Percentiles rank a stretch among this genome's conserved stretches.
phyloP scores from a whole-genome alignment of 805 yeast genomes.

The Kodamaea leandrae region DNA sequence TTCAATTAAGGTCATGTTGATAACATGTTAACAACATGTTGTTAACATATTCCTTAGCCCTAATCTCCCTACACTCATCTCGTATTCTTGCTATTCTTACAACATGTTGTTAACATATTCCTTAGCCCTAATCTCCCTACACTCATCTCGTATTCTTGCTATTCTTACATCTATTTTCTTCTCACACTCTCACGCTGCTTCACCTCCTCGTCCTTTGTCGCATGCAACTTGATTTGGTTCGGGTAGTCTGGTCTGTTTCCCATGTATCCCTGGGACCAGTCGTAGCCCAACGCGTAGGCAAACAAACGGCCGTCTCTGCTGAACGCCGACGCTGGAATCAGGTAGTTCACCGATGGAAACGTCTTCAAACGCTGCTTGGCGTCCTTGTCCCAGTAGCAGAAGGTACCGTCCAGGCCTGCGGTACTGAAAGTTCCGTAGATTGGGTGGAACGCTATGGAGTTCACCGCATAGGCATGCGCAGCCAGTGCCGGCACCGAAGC shows the following conservation, averaged over 20 bases:
- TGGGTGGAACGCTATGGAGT: conserved; percentile 84
- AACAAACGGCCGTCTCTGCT: conserved; percentile 79
- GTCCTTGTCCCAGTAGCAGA: conserved; percentile 95
- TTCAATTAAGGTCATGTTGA: too few species aligned
- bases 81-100: too few species aligned
- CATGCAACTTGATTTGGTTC: conserved; percentile 75
- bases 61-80: neutral
- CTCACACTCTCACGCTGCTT: conserved; percentile 45
- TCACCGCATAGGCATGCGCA: conserved; percentile 71
- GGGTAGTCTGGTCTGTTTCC: conserved; percentile 75
- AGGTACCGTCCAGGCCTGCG: conserved; percentile 92
- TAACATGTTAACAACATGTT: too few species aligned
- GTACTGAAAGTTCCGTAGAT: conserved; percentile 87
- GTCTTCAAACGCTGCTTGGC: conserved; percentile 83
- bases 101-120: too few species aligned
- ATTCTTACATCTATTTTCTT: neutral
- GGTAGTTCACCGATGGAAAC: conserved; percentile 62
- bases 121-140: neutral
- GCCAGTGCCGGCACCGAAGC: conserved; percentile 32
- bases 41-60: neutral
- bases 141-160: neutral
- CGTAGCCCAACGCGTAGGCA: conserved; percentile 91
- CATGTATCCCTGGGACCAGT: conserved; percentile 91
- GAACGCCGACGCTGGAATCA: conserved; percentile 77
- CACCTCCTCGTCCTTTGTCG: conserved; percentile 81